Evolutionary conservation across 176 grass and related monocot genomes (phyloP), one percentile per base, ranked within the genome.

Genomic region (Triticum timopheevii): DNA sequence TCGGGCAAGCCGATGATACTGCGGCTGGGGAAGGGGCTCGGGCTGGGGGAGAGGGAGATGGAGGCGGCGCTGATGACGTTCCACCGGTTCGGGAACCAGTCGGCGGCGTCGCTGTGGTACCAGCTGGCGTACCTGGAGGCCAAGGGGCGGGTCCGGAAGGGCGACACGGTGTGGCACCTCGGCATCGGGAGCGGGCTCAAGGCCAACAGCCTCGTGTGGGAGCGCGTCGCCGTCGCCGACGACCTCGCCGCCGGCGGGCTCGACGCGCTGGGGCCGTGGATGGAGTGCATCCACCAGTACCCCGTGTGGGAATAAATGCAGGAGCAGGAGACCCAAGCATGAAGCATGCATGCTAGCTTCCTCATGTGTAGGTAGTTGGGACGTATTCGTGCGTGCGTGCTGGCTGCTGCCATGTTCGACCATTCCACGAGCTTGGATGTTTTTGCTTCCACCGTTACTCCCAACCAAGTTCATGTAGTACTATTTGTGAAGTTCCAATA

Each of bases 31-130:
- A 88, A 86, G 83, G 90, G 90, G 12, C 91, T 97, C 7, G 86
- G 92, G 75, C 85, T 94, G 27, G 67, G 83, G 3, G 90, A 88
- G 67, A 47, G 25, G 7, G 92, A 90, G 59, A 84, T 93, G 82
- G 95, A 97, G 78, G 90, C 95, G 56, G 90, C 89, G 69, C 76
- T 94, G 15, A 89, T 88, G 88, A 86, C 92, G 80, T 94, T 97
- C 82, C 92, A 92, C 90, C 90, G 90, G 64, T 97, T 89, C 80
- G 95, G 95, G 9, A 97, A 97, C 90, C 92, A 94, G 86, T 94
- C 95, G n/a, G 85, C 90, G 54, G 88, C 95, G 78, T 89, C 92
- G 62, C 83, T 97, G 47, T 97, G 92, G 95, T 97, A 97, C 84
- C 92, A 97, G 87, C 35, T 97, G 19, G 92, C 83, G 22, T 97